A percentile compares a stretch with the other conserved stretches of the same genome.
Conservation (phyloP, 176 grass and related monocot species). For the Leersia perrieri region DNA sequence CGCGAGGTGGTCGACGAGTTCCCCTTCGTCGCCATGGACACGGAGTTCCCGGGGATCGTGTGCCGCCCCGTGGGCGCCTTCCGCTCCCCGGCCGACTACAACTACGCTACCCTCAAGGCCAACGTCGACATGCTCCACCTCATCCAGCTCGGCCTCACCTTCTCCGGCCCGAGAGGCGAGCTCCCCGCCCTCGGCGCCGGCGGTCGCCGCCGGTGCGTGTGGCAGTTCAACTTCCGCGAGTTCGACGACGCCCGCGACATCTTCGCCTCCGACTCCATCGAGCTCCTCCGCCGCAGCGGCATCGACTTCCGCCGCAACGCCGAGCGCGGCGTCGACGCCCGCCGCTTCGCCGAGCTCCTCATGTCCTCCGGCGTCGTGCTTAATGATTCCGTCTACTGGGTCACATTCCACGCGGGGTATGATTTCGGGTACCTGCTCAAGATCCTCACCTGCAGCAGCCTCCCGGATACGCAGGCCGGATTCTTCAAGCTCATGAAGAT, state of each 20-base stretch:
- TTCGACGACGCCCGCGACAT: conserved; percentile 75
- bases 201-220: conserved; percentile 63
- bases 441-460: conserved; percentile 76
- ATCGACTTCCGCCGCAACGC: conserved; percentile 81
- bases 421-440: conserved; percentile 95
- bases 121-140: conserved; percentile 99
- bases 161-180: conserved; percentile 63
- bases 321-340: conserved; percentile 64
- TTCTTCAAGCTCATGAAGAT: conserved; percentile 93
- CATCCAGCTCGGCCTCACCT: conserved; percentile 92
- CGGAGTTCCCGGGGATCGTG: conserved; percentile 93
- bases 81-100: conserved; percentile 77
- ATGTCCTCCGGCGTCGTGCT: conserved; percentile 96
- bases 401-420: conserved; percentile 91
- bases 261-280: conserved; percentile 86
- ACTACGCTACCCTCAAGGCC: conserved; percentile 95
- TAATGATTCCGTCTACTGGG: conserved; percentile 84
- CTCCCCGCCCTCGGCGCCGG: conserved; percentile 65
- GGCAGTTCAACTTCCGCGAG: conserved; percentile 99
- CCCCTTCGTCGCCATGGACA: conserved; percentile 96
- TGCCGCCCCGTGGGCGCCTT: conserved; percentile 78
- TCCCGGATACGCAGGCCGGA: conserved; percentile 64
- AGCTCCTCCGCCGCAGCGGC: conserved; percentile 85
- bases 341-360: conserved; percentile 75
- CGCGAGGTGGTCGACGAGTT: conserved; percentile 88